phyloP scores from a whole-genome alignment of 768 basidiomycete species.

The Rhodotorula taiwanensis region DNA sequence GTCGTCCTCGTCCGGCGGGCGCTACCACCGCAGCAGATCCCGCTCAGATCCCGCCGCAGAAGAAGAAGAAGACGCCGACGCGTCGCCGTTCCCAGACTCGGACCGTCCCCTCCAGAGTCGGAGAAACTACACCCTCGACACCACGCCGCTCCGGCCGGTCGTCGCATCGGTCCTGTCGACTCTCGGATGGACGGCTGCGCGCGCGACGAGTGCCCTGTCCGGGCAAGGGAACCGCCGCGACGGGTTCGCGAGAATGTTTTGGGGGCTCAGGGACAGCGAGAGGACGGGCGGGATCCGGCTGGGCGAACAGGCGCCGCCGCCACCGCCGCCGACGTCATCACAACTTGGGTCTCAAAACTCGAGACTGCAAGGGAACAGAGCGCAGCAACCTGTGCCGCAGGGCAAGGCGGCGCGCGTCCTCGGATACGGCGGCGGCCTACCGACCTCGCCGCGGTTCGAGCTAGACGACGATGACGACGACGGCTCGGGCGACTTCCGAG shows the following conservation, averaged over 20 bases:
- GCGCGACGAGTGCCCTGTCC: neutral
- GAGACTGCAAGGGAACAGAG: no score
- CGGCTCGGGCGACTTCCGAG: no score
- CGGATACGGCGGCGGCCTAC: no score
- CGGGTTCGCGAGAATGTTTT: constrained; percentile 15
- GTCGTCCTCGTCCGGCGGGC: neutral
- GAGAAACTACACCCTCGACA: neutral
- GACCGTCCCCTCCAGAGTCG: neutral
- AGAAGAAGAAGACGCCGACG: neutral
- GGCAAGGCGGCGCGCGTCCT: no score
- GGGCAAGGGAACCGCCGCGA: neutral
- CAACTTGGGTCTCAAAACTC: no score
- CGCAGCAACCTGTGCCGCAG: no score
- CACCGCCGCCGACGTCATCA: no score
- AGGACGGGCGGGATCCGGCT: constrained; percentile 15
- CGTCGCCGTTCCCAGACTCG: neutral
- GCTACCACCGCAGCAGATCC: no score
- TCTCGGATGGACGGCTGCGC: constrained; percentile 3
- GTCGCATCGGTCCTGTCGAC: neutral
- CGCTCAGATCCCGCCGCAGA: constrained; percentile 1
- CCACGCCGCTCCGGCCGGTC: neutral
- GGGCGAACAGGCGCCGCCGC: neutral
- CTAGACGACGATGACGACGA: no score
- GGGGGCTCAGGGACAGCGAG: constrained; percentile 9
- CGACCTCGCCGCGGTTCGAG: no score